phyloP scores from a whole-genome alignment of 768 basidiomycete species.

The Omphalotus guepiniiformis region DNA sequence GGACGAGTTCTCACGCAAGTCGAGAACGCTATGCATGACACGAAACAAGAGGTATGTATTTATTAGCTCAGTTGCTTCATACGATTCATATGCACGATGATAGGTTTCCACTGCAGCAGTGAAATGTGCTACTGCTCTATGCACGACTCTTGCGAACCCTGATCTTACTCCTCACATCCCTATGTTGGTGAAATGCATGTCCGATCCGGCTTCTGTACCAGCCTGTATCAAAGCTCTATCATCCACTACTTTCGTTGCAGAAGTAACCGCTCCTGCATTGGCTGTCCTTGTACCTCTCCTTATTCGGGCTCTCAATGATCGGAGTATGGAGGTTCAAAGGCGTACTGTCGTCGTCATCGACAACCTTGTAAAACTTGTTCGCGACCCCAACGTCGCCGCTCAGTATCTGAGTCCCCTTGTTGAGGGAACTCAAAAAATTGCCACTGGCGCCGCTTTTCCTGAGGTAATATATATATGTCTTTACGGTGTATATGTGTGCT shows the following conservation, averaged over 20 bases:
- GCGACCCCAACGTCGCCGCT: constrained; percentile 86
- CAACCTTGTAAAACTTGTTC: constrained; percentile 96
- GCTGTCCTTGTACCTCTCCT: constrained; percentile 94
- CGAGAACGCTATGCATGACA: constrained; percentile 92
- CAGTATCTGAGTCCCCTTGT: constrained; percentile 83
- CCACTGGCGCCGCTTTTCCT: constrained; percentile 89
- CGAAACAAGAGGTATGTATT: constrained; percentile 78
- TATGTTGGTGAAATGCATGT: constrained; percentile 91
- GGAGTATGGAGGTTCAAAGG: constrained; percentile 95
- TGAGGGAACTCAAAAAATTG: constrained; percentile 88
- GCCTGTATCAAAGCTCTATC: constrained; percentile 94
- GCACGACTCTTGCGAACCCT: constrained; percentile 87
- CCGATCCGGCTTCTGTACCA: constrained; percentile 81
- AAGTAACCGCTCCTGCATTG: constrained; percentile 94
- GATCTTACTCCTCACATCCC: constrained; percentile 89
- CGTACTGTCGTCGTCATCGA: constrained; percentile 92
- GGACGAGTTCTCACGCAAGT: constrained; percentile 81
- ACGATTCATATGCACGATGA: not conserved
- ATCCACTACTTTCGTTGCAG: constrained; percentile 93
- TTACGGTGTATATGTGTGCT: constrained; percentile 9
- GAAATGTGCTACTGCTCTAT: constrained; percentile 88
- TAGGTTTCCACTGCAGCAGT: constrained; percentile 83
- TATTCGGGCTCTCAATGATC: constrained; percentile 86
- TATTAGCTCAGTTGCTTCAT: not conserved
- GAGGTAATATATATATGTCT: constrained; percentile 48